phyloP scores from a whole-genome alignment of 345 rosid genomes.

The Erodium maritimum region DNA sequence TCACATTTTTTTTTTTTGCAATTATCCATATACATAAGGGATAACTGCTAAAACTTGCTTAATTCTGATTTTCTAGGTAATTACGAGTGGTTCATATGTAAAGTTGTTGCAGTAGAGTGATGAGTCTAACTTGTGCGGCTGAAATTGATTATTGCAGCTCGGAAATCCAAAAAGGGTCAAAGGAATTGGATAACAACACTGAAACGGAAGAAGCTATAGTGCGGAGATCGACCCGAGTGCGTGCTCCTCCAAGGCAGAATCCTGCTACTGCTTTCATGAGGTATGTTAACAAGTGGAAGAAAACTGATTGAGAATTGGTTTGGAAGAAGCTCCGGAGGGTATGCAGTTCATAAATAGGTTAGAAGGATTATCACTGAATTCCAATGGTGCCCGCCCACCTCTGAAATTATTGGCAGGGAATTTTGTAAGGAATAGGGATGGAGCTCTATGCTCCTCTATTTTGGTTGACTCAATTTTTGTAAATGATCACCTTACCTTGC shows the following conservation, averaged over 20 bases:
- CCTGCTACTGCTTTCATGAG: conserved; percentile 65
- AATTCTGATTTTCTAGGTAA: background rate
- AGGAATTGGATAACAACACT: conserved; percentile 43
- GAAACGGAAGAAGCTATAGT: conserved; percentile 74
- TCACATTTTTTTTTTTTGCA: too few species aligned
- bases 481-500: too few species aligned
- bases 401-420: too few species aligned
- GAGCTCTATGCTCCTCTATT: too few species aligned
- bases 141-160: conserved; percentile 25
- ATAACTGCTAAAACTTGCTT: too few species aligned
- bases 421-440: too few species aligned
- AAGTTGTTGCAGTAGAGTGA: background rate
- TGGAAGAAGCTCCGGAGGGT: too few species aligned
- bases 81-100: background rate
- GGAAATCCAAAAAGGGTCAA: conserved; percentile 57
- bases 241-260: conserved; percentile 72
- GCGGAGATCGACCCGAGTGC: conserved; percentile 80
- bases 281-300: conserved; percentile 89
- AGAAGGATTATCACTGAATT: too few species aligned
- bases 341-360: too few species aligned
- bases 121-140: background rate
- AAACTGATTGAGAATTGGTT: conserved; percentile 23
- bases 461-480: too few species aligned
- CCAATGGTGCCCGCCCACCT: too few species aligned
- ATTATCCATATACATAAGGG: too few species aligned